These are phyloP conservation scores for Coemansia sp. DNA, from an alignment of 192 early-diverging fungal species.

Conservation along the genomic window DNA sequence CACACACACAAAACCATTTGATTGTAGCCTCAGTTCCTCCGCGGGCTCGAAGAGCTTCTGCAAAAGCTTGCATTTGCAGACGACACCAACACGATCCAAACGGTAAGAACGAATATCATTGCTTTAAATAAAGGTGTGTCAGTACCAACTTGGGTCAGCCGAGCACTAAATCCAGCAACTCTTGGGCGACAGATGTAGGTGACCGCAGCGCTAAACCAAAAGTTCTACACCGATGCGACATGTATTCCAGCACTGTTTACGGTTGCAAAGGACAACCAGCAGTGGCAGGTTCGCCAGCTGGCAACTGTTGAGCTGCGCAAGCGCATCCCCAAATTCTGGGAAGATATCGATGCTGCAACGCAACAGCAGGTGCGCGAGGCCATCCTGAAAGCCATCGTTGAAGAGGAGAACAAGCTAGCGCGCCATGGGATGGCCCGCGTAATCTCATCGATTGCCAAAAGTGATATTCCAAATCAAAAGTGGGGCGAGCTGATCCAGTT, in stretches of 20 bases:
- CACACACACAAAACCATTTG: not conserved
- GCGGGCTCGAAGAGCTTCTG: constrained; percentile 57
- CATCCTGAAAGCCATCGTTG: constrained; percentile 70
- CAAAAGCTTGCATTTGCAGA: constrained; percentile 57
- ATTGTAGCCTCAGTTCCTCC: constrained; percentile 55
- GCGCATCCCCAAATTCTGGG: constrained; percentile 75
- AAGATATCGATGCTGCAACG: constrained; percentile 57
- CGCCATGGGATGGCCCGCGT: constrained; percentile 81
- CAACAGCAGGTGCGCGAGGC: constrained; percentile 63
- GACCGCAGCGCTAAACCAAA: constrained; percentile 71
- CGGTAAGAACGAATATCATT: constrained; percentile 37
- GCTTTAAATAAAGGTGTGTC: not conserved
- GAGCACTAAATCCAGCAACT: not conserved
- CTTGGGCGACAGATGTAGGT: constrained; percentile 17
- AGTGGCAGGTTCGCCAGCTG: constrained; percentile 78
- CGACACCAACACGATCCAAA: constrained; percentile 59
- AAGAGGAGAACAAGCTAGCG: constrained; percentile 66
- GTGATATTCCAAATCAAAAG: constrained; percentile 72
- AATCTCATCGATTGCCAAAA: constrained; percentile 83
- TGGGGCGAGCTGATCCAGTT: constrained; percentile 80
- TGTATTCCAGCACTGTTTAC: constrained; percentile 84
- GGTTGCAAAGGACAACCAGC: constrained; percentile 63
- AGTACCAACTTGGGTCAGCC: not conserved
- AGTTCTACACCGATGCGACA: constrained; percentile 66
- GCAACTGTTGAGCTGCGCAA: constrained; percentile 90